Percentiles rank a stretch among this genome's conserved stretches.
phyloP scores from a whole-genome alignment of 495 filamentous ascomycete genomes.

The Hypomontagnella monticulosa region DNA sequence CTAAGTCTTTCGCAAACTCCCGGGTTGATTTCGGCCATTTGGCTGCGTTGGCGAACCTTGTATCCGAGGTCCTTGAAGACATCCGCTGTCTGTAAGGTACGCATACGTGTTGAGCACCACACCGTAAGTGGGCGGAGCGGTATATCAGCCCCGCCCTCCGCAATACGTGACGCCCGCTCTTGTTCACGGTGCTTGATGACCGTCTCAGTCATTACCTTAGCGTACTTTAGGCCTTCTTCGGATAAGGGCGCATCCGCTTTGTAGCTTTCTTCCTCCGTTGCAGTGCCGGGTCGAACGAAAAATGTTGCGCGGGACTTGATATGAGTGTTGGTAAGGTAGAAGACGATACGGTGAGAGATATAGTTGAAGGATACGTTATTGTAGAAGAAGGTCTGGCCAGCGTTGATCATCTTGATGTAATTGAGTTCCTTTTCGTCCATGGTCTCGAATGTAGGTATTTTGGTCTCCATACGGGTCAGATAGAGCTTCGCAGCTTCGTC shows the following conservation, averaged over 20 bases:
- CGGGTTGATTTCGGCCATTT: conserved; percentile 96
- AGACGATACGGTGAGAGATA: conserved; percentile 93
- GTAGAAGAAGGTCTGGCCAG: conserved; percentile 87
- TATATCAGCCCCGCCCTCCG: conserved; percentile 71
- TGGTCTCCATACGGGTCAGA: conserved; percentile 83
- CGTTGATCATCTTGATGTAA: conserved; percentile 99
- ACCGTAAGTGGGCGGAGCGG: conserved; percentile 84
- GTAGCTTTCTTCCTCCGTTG: conserved; percentile 82
- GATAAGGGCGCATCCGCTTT: conserved; percentile 88
- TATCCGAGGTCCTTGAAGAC: conserved; percentile 80
- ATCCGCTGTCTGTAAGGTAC: conserved; percentile 91
- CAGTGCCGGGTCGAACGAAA: conserved; percentile 81
- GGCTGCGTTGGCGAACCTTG: conserved; percentile 86
- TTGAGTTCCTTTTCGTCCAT: conserved; percentile 95
- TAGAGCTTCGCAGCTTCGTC: conserved; percentile 94
- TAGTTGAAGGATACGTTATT: conserved; percentile 98
- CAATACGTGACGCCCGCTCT: conserved; percentile 74
- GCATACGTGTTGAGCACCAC: conserved; percentile 92
- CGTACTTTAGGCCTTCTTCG: conserved; percentile 83
- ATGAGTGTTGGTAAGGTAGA: conserved; percentile 96
- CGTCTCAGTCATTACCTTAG: conserved; percentile 84
- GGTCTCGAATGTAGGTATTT: conserved; percentile 95
- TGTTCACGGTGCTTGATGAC: conserved; percentile 82
- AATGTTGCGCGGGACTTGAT: conserved; percentile 94
- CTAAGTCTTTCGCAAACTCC: conserved; percentile 92